phyloP scores from a whole-genome alignment of 2,329 filamentous ascomycete genomes.

The Penicillium italicum region DNA sequence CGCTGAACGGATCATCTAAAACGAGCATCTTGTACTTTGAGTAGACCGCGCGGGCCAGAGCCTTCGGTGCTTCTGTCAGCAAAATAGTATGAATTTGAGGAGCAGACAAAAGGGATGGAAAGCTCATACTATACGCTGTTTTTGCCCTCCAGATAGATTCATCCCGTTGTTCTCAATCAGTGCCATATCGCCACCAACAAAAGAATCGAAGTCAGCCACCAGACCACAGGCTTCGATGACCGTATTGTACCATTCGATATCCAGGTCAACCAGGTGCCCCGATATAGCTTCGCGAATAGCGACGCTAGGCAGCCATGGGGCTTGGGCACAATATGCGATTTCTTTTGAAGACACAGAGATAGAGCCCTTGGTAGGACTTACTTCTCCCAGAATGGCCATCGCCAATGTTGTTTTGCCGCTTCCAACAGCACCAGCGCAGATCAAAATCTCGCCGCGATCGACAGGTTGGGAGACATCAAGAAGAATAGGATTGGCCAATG shows the following conservation, averaged over 20 bases:
- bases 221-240: not conserved
- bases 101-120: not conserved
- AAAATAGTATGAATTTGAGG: not conserved
- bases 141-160: not conserved
- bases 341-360: not conserved
- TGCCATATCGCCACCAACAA: not conserved
- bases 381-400: not conserved
- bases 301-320: conserved; percentile 1
- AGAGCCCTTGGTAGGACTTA: not conserved
- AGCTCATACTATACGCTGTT: not conserved
- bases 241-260: not conserved
- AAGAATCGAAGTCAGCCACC: not conserved
- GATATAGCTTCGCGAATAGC: conserved; percentile 3
- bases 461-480: not conserved
- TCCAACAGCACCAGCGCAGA: not conserved
- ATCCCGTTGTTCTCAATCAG: not conserved
- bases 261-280: not conserved
- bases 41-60: not conserved
- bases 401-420: not conserved
- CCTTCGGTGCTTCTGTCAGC: not conserved
- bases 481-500: not conserved
- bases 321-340: not conserved
- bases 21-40: not conserved
- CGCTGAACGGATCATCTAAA: not conserved
- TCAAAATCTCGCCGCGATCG: not conserved